These are phyloP conservation scores for Trichosporon sp. DNA, from an alignment of 1,284 basidiomycete genomes.

Conservation along the genomic window DNA sequence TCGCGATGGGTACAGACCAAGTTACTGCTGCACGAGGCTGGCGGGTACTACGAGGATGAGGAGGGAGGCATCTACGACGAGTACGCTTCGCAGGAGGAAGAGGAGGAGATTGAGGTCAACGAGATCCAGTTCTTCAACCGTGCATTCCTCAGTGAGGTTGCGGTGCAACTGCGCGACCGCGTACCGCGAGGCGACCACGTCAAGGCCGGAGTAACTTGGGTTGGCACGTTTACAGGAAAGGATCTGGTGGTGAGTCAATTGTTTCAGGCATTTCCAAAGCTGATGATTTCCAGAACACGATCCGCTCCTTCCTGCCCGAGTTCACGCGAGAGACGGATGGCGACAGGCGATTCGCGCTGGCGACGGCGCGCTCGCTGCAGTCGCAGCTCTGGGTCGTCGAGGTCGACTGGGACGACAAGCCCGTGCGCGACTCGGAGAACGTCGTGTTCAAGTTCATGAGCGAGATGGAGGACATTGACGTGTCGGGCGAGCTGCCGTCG, in stretches of 20 bases:
- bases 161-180: conserved; percentile 81
- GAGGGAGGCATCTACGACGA: conserved; percentile 61
- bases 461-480: conserved; percentile 73
- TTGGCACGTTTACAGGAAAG: conserved; percentile 83
- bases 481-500: conserved; percentile 64
- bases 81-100: conserved; percentile 61
- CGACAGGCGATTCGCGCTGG: conserved; percentile 78
- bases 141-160: conserved; percentile 81
- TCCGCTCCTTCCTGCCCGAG: conserved; percentile 74
- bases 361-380: conserved; percentile 85
- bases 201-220: conserved; percentile 85
- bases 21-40: conserved; percentile 51
- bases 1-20: conserved; percentile 54
- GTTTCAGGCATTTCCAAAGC: neutral
- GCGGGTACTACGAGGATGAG: conserved; percentile 55
- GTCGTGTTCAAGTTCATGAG: conserved; percentile 96
- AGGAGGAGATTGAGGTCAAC: conserved; percentile 64
- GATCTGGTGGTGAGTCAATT: conserved; percentile 77
- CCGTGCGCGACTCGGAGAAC: conserved; percentile 84
- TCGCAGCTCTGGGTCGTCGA: conserved; percentile 94
- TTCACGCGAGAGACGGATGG: conserved; percentile 70
- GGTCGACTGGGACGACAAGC: conserved; percentile 88
- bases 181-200: conserved; percentile 83
- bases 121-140: conserved; percentile 82
- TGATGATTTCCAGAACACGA: conserved; percentile 65